Percentiles rank a stretch among this genome's conserved stretches.
Conservation (phyloP, 805 yeast species). For the Candida sanyiensis region DNA sequence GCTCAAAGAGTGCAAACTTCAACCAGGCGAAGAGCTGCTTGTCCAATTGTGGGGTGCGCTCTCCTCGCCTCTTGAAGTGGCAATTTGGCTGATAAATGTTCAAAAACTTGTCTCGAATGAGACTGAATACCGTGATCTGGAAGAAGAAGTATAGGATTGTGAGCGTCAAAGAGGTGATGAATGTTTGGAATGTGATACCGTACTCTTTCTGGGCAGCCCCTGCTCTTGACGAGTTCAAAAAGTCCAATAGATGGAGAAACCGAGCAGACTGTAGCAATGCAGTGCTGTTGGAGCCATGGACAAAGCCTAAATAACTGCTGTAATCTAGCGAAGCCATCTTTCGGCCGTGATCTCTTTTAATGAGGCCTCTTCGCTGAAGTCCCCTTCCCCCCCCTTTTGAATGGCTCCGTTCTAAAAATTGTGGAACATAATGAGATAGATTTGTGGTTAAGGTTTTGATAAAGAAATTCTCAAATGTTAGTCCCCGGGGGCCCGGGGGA, state of each 20-base stretch:
- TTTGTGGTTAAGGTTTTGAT: too few relatives aligned
- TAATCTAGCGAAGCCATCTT: conserved; percentile 2
- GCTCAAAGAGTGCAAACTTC: conserved; percentile 33
- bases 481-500: too few relatives aligned
- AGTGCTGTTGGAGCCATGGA: conserved; percentile 7
- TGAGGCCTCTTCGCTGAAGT: too few relatives aligned
- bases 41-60: conserved; percentile 30
- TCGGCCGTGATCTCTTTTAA: too few relatives aligned
- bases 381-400: too few relatives aligned
- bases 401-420: too few relatives aligned
- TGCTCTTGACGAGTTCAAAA: conserved; percentile 47
- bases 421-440: too few relatives aligned
- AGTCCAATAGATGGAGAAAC: conserved; percentile 27
- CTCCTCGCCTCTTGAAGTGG: conserved; percentile 34
- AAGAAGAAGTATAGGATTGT: conserved; percentile 48
- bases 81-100: conserved; percentile 52
- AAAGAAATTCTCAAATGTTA: too few relatives aligned
- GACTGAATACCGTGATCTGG: conserved; percentile 42
- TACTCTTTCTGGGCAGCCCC: conserved; percentile 54
- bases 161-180: conserved; percentile 49
- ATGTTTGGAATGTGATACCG: conserved; percentile 52
- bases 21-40: conserved; percentile 55
- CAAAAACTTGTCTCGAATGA: conserved; percentile 31
- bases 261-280: conserved; percentile 17
- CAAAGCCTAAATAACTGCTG: neutral